Conservation (phyloP, 1,139 yeast genomes). For the Casaregolazyma lundiana region DNA sequence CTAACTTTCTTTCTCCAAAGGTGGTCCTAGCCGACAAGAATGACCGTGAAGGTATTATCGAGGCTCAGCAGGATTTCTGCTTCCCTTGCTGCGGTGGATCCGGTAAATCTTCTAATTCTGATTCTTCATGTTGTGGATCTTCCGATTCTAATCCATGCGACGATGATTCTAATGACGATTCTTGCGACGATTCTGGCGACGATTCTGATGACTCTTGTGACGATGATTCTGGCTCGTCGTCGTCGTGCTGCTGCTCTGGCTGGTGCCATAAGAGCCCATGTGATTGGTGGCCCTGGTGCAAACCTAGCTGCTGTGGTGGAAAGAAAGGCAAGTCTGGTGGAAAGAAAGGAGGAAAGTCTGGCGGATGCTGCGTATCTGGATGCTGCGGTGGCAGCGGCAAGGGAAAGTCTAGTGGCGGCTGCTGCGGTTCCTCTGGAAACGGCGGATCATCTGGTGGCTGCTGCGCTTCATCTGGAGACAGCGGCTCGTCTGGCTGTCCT, state of each 20-base stretch:
- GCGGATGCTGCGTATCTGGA: background rate
- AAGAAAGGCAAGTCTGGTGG: constrained; percentile 3
- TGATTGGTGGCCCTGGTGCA: constrained; percentile 3
- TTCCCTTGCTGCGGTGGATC: constrained; percentile 6
- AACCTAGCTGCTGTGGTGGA: constrained; percentile 7
- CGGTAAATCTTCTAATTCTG: background rate
- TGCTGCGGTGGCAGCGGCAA: background rate
- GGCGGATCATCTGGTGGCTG: too few species aligned
- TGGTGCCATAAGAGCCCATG: constrained; percentile 3
- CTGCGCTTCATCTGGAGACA: too few species aligned
- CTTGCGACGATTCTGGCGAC: background rate
- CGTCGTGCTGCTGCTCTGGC: background rate
- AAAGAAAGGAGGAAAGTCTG: background rate
- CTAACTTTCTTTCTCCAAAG: constrained; percentile 7
- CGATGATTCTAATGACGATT: too few species aligned
- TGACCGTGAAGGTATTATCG: constrained; percentile 1
- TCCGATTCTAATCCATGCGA: too few species aligned
- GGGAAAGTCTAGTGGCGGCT: too few species aligned
- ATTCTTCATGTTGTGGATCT: too few species aligned
- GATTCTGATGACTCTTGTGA: background rate
- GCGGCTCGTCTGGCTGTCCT: too few species aligned
- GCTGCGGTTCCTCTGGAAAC: too few species aligned
- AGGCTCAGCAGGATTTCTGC: too few species aligned
- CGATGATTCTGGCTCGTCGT: constrained; percentile 4
- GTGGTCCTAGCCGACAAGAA: constrained; percentile 2